Base-by-base conservation (phyloP, 495 filamentous ascomycete species). In the Stereocaulon alpinum region DNA sequence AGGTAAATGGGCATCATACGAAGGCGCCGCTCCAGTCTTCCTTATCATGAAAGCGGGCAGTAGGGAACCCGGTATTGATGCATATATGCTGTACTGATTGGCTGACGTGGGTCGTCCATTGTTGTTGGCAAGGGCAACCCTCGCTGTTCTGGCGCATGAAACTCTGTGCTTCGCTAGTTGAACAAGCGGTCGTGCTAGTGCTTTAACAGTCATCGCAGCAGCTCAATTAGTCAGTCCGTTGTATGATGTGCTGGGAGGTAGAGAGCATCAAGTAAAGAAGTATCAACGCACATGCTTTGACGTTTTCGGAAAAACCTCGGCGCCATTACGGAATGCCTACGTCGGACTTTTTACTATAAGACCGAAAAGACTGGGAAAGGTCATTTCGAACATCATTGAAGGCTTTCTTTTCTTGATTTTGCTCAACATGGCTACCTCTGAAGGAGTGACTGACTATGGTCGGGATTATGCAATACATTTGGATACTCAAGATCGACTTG, bases 401-500 rank as follows among this genome's bases (percentile, higher is more conserved):
- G 40, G 17, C 40, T 2, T 17, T 17, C 18, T 18, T 18, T 15
- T 11, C 15, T 27, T 7, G 22, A n/a, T 42, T 6, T 37, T 12
- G 34, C 9, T 10, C 3, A 22, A 40, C 34, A 63, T 63, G 61
- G 18, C 43, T 41, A n/a, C 40, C 3, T 18, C 34, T 45, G 22
- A 56, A 43, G 10, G 40, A 24, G 32, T 24, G 18, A 27, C 18
- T 4, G 6, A 27, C 18, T 20, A 24, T 10, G 41, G 24, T 20
- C 48, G 55, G 15, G 55, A 80, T 58, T 82, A 86, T 73, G 86
- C 89, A 52, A 69, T 74, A 37, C 70, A 74, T 53, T 73, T 90
- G 34, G 92, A 96, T 71, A 71, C 70, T 12, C 73, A 81, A 64
- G 92, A 96, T 71, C 68, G 75, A 27, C 78, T 98, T 52, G 72